phyloP scores from a whole-genome alignment of 495 filamentous ascomycete genomes.

The Paragyromitra xinjiangensis region DNA sequence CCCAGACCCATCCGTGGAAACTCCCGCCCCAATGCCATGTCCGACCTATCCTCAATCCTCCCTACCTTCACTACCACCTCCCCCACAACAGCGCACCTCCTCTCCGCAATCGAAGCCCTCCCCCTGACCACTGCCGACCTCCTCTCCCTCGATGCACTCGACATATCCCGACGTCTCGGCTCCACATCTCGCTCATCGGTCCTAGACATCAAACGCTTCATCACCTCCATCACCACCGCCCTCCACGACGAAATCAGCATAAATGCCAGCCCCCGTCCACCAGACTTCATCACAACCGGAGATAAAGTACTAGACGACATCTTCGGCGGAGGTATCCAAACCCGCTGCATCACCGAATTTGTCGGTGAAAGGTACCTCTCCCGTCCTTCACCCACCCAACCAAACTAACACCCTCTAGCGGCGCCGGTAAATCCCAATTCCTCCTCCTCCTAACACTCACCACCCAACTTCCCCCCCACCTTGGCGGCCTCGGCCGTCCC shows the following conservation, averaged over 20 bases:
- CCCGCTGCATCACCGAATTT: conserved; percentile 85
- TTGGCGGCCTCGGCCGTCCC: conserved; percentile 69
- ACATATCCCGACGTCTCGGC: conserved; percentile 72
- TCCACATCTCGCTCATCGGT: conserved; percentile 58
- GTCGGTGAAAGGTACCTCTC: conserved; percentile 74
- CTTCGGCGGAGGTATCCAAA: conserved; percentile 84
- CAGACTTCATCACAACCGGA: conserved; percentile 77
- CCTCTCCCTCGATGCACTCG: conserved; percentile 80
- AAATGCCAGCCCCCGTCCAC: background rate
- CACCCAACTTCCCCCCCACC: conserved; percentile 74
- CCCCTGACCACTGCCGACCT: conserved; percentile 82
- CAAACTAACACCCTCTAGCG: conserved; percentile 60
- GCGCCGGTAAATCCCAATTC: conserved; percentile 95
- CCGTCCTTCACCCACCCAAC: background rate
- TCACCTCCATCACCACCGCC: conserved; percentile 66
- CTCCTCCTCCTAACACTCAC: conserved; percentile 82
- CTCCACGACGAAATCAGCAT: conserved; percentile 43
- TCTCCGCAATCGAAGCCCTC: conserved; percentile 80
- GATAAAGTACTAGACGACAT: conserved; percentile 76
- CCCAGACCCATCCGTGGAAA: background rate
- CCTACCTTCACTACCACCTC: conserved; percentile 74
- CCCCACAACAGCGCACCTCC: conserved; percentile 72
- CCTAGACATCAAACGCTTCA: conserved; percentile 77
- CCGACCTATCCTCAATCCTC: conserved; percentile 85
- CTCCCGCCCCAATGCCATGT: conserved; percentile 64